Conservation (phyloP, 192 early-diverging fungal genomes). For the Dissophora ornata region DNA sequence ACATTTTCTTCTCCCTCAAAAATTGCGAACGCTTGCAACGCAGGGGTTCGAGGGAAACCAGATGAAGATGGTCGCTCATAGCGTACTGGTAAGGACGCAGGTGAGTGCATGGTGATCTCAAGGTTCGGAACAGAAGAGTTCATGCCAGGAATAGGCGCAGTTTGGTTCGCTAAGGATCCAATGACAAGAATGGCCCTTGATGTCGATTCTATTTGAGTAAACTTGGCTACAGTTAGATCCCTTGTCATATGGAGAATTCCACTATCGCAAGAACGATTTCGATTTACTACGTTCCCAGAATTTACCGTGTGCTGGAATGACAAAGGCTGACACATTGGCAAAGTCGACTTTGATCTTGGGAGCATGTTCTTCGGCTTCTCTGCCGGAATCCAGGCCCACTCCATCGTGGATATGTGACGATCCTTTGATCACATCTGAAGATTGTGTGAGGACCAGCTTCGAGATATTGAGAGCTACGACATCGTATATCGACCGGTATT, state of each 20-base stretch:
- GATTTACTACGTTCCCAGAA: too few species aligned
- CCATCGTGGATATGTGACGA: not conserved
- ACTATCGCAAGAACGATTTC: too few species aligned
- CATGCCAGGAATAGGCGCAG: slow-evolving; percentile 23
- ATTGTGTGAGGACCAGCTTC: slow-evolving; percentile 28
- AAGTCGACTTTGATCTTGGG: slow-evolving; percentile 38
- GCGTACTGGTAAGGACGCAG: slow-evolving; percentile 19
- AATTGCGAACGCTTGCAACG: slow-evolving; percentile 52
- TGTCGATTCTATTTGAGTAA: slow-evolving; percentile 20
- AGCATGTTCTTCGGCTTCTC: not conserved
- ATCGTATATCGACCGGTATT: slow-evolving; percentile 42
- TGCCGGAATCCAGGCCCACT: not conserved
- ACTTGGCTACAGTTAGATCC: not conserved
- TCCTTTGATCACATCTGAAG: not conserved
- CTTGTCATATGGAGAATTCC: too few species aligned
- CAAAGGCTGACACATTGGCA: slow-evolving; percentile 29
- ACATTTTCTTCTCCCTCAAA: slow-evolving; percentile 62
- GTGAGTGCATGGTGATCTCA: slow-evolving; percentile 54
- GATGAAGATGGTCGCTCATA: slow-evolving; percentile 35
- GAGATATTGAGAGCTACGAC: slow-evolving; percentile 32
- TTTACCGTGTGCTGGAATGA: slow-evolving; percentile 39
- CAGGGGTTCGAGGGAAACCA: slow-evolving; percentile 49
- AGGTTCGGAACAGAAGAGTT: slow-evolving; percentile 48
- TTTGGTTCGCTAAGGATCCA: slow-evolving; percentile 25
- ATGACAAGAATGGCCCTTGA: slow-evolving; percentile 41